phyloP scores from a whole-genome alignment of 2,329 filamentous ascomycete genomes.

The Botrytis sinoallii region DNA sequence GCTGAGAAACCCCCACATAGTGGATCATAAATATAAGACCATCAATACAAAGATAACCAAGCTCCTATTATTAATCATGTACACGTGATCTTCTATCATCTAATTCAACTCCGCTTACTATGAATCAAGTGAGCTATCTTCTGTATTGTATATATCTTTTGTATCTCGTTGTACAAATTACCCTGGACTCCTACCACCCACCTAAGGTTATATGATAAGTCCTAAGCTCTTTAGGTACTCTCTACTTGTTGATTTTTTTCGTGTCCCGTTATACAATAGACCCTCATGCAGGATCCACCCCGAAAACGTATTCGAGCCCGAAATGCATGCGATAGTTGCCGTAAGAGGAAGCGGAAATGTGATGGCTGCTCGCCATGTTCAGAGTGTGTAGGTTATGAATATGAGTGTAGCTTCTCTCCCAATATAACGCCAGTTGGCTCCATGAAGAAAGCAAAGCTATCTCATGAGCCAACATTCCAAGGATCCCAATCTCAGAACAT shows the following conservation, averaged over 20 bases:
- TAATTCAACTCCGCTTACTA: background rate
- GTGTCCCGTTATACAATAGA: background rate
- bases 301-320: conserved; percentile 18
- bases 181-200: background rate
- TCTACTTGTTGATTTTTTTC: background rate
- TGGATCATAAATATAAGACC: background rate
- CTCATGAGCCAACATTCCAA: background rate
- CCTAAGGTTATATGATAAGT: background rate
- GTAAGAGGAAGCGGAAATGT: conserved; percentile 32
- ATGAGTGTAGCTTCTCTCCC: conserved; percentile 24
- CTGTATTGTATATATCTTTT: background rate
- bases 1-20: background rate
- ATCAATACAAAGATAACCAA: background rate
- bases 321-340: conserved; percentile 31
- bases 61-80: background rate
- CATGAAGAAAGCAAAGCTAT: conserved; percentile 2
- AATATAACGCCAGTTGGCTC: conserved; percentile 3
- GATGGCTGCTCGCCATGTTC: conserved; percentile 27
- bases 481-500: background rate
- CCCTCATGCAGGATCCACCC: conserved; percentile 4
- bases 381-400: conserved; percentile 28
- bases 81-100: background rate
- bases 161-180: background rate
- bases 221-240: background rate
- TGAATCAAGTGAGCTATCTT: background rate